Conservation (phyloP, 805 yeast genomes). For the Metschnikowia cubensis region DNA sequence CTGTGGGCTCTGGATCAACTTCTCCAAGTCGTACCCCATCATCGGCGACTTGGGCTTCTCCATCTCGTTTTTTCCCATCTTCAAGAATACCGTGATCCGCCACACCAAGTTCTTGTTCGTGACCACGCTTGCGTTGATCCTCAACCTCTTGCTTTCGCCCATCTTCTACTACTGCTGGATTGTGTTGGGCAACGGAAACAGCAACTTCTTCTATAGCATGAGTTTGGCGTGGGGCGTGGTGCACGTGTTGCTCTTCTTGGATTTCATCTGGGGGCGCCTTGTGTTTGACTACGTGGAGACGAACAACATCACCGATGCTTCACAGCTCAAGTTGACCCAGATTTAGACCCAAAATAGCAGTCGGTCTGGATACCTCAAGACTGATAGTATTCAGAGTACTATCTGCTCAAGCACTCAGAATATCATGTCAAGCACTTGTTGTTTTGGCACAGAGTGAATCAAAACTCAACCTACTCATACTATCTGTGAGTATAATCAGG, state of each 20-base stretch:
- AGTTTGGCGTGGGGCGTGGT: conserved; percentile 76
- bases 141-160: conserved; percentile 68
- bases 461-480: no score
- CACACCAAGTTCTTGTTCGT: conserved; percentile 45
- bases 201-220: conserved; percentile 94
- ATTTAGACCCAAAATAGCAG: conserved; percentile 18
- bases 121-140: conserved; percentile 44
- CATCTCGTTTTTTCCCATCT: conserved; percentile 35
- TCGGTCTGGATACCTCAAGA: no score
- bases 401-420: no score
- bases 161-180: conserved; percentile 94
- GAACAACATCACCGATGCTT: conserved; percentile 33
- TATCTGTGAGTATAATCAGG: no score
- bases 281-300: conserved; percentile 54
- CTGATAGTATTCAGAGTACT: no score
- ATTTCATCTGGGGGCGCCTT: conserved; percentile 77
- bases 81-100: conserved; percentile 46
- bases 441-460: no score
- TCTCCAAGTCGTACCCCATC: conserved; percentile 83
- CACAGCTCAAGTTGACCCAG: conserved; percentile 46
- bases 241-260: conserved; percentile 63
- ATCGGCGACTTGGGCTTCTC: conserved; percentile 64
- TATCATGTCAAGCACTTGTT: no score
- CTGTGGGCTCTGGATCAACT: conserved; percentile 43
- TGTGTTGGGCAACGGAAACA: conserved; percentile 87